phyloP scores from a whole-genome alignment of 768 basidiomycete genomes.

The Leucocoprinus sp. region DNA sequence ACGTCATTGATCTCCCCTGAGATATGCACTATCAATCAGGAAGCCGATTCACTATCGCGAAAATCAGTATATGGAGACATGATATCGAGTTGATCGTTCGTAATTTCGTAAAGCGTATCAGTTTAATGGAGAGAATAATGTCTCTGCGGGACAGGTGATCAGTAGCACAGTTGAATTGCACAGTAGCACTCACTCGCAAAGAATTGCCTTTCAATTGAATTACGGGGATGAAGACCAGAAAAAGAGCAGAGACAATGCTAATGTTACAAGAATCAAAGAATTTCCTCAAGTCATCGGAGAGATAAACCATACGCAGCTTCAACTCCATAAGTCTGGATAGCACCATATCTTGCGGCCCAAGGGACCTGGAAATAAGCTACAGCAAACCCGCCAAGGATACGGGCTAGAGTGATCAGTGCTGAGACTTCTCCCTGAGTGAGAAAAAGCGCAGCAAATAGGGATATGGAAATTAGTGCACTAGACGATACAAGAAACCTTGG shows the following conservation, averaged over 20 bases:
- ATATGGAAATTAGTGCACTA: too few species aligned
- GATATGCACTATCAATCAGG: background rate
- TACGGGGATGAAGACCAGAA: constrained; percentile 39
- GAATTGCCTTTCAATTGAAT: constrained; percentile 28
- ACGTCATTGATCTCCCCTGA: background rate
- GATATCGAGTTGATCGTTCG: too few species aligned
- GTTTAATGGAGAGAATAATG: constrained; percentile 1
- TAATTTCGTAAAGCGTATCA: too few species aligned
- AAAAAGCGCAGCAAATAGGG: too few species aligned
- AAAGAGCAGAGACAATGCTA: constrained; percentile 40
- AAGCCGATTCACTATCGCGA: background rate
- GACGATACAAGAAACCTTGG: background rate
- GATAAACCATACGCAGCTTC: constrained; percentile 50
- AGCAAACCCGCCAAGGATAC: constrained; percentile 45
- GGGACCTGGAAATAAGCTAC: constrained; percentile 56
- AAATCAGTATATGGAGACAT: background rate
- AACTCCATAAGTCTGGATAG: constrained; percentile 44
- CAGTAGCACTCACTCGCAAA: constrained; percentile 3
- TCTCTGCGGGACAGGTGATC: background rate
- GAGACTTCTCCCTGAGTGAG: constrained; percentile 43
- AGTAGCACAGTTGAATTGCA: background rate
- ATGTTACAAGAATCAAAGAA: background rate
- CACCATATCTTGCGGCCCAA: constrained; percentile 46
- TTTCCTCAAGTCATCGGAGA: background rate
- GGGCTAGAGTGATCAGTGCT: constrained; percentile 42